These are phyloP conservation scores for Xylaria sp. DNA, from an alignment of 2,329 filamentous ascomycete genomes.

Conservation along the genomic window DNA sequence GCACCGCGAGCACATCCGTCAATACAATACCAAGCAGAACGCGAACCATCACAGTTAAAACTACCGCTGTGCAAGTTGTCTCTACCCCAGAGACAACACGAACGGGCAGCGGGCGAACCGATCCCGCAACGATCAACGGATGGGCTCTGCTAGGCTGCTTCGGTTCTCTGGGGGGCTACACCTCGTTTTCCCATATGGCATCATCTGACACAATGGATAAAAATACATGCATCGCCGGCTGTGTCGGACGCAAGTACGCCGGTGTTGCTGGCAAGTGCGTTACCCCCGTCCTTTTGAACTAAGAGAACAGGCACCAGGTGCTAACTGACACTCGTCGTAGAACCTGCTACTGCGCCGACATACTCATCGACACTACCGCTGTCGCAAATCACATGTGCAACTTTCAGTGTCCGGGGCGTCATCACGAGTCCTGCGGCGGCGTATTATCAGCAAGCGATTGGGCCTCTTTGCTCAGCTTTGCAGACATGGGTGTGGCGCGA, in stretches of 20 bases:
- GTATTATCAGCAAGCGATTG: conserved; percentile 25
- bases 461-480: neutral
- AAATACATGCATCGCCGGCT: conserved; percentile 47
- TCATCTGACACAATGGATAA: conserved; percentile 48
- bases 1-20: conserved; percentile 9
- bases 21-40: conserved; percentile 31
- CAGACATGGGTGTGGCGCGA: conserved; percentile 5
- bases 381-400: conserved; percentile 45
- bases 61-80: conserved; percentile 22
- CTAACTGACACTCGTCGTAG: conserved; percentile 26
- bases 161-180: conserved; percentile 45
- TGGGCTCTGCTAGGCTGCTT: conserved; percentile 47
- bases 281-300: neutral
- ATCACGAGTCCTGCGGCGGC: conserved; percentile 50
- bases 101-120: conserved; percentile 19
- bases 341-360: conserved; percentile 53
- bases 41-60: conserved; percentile 37
- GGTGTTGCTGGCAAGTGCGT: conserved; percentile 46
- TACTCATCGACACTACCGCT: conserved; percentile 48
- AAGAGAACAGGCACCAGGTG: neutral
- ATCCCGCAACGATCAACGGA: conserved; percentile 28
- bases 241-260: conserved; percentile 45
- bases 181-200: conserved; percentile 42
- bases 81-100: conserved; percentile 32
- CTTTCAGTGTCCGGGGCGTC: conserved; percentile 50